phyloP scores from a whole-genome alignment of 768 basidiomycete species.

The Phaffia australis region DNA sequence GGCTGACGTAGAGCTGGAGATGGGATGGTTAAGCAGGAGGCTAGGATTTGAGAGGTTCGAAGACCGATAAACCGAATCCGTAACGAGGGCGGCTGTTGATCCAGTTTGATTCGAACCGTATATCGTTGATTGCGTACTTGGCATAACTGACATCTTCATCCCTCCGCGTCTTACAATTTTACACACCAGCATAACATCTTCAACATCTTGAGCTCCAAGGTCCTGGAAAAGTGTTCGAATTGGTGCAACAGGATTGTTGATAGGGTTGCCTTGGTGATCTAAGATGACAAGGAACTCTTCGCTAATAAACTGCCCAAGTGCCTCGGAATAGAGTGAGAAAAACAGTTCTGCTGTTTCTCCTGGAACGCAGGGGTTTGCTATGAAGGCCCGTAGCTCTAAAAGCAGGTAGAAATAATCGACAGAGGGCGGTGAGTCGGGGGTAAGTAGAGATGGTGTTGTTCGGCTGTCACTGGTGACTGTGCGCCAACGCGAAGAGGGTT shows the following conservation, averaged over 20 bases:
- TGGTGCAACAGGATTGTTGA: slow-evolving; percentile 41
- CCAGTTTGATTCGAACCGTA: background rate
- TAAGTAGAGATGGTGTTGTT: background rate
- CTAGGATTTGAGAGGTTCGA: background rate
- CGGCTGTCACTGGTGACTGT: background rate
- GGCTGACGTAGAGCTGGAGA: too few species aligned
- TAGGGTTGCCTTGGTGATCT: slow-evolving; percentile 79
- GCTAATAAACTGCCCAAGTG: slow-evolving; percentile 65
- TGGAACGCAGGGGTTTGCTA: slow-evolving; percentile 76
- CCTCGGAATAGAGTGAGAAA: slow-evolving; percentile 83
- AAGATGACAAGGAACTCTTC: slow-evolving; percentile 85
- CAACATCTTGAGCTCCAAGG: slow-evolving; percentile 71
- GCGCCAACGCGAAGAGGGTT: background rate
- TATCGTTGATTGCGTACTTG: background rate
- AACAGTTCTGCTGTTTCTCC: slow-evolving; percentile 88
- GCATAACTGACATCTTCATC: slow-evolving; percentile 49
- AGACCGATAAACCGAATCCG: background rate
- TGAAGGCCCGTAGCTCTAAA: slow-evolving; percentile 82
- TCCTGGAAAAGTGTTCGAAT: slow-evolving; percentile 84
- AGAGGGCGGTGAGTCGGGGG: slow-evolving; percentile 1
- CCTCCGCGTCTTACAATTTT: slow-evolving; percentile 78
- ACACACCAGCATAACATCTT: slow-evolving; percentile 79
- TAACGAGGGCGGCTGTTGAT: background rate
- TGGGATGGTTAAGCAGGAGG: too few species aligned
- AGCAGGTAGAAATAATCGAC: slow-evolving; percentile 80